Base-by-base conservation (phyloP, 805 yeast species). In the Candida gorgasii region DNA sequence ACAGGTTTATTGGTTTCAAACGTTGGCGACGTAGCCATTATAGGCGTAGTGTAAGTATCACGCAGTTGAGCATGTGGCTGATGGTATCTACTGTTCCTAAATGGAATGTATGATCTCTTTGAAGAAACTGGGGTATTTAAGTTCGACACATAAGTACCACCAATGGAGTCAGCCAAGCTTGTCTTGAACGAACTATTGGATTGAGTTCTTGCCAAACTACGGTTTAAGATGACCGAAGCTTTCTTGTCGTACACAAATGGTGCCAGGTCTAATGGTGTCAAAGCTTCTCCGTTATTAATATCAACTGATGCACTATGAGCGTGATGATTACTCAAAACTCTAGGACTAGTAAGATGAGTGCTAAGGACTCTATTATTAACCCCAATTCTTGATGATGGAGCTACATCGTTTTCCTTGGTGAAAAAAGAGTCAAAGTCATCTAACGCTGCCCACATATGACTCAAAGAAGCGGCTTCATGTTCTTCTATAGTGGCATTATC, bases 401-500 rank as follows among this genome's bases (percentile, higher is more conserved):
- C 42, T 7, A 37, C 15, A 15, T 49, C 49, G 23, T 49, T 44
- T 17, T 60, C 61, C 36, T 82, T 85, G 0, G 95, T 86, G 63
- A 89, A 89, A 57, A 89, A 89, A 8, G 92, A 84, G 56, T 89
- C 96, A 51, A 89, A 72, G 51, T 88, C 89, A 55, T 89, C 96
- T 49, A 89, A 69, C 9, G 93, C 93, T 1, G 95, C 95, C 83
- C 95, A 85, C 86, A 89, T 88, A 55, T 89, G 85, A 55, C 90
- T 86, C 53, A 89, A 71, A 0, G 95, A 84, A 0, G 85, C 87
- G 44, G 84, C 89, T 26, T 75, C 80, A 41, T 79, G 82, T 39
- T 80, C 89, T 8, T 63, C 70, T 2, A 69, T 76, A 12, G 73
- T 69, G 0, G 82, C 75, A 0, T 65, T 69, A 12, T 74, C 59